Percentiles rank a stretch among this genome's conserved stretches.
These are phyloP conservation scores for Solanum pimpinellifolium DNA, from an alignment of 257 asterid genomes.

Conservation along the genomic window DNA sequence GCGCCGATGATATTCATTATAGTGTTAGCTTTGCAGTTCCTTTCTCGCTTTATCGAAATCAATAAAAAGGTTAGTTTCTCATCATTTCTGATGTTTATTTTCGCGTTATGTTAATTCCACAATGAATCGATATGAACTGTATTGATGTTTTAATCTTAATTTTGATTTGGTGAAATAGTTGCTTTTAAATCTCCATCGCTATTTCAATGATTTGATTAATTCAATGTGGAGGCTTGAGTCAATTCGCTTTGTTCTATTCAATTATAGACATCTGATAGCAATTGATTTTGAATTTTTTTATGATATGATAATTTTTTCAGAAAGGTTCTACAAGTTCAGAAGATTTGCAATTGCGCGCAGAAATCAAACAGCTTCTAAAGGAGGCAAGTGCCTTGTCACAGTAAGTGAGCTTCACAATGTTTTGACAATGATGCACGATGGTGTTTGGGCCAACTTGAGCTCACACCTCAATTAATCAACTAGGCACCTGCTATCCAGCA, in stretches of 20 bases:
- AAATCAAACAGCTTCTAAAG: slow-evolving; percentile 63
- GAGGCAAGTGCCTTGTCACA: slow-evolving; percentile 67
- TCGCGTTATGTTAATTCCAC: not conserved
- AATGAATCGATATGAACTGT: not conserved
- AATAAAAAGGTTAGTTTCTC: slow-evolving; percentile 31
- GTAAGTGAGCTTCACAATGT: slow-evolving; percentile 26
- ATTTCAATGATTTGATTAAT: not conserved
- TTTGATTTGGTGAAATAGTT: not conserved
- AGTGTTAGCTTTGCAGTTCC: slow-evolving; percentile 44
- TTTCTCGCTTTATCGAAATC: slow-evolving; percentile 53
- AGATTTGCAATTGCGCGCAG: slow-evolving; percentile 45
- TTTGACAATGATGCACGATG: not conserved
- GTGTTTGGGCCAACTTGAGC: not conserved
- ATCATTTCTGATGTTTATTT: not conserved
- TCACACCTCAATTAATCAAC: not conserved
- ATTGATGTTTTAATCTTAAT: not conserved
- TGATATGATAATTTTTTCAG: slow-evolving; percentile 15
- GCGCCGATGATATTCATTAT: slow-evolving; percentile 63
- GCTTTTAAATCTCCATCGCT: not conserved
- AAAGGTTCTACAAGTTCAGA: slow-evolving; percentile 24
- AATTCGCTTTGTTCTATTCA: not conserved
- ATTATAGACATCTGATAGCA: not conserved
- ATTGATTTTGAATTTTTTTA: not conserved
- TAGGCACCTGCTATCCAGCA: not conserved
- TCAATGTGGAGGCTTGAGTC: not conserved